Percentiles rank a stretch among this genome's conserved stretches.
Evolutionary conservation across 805 yeast genomes (phyloP).

Genomic region (Pichia nanzhaoensis): DNA sequence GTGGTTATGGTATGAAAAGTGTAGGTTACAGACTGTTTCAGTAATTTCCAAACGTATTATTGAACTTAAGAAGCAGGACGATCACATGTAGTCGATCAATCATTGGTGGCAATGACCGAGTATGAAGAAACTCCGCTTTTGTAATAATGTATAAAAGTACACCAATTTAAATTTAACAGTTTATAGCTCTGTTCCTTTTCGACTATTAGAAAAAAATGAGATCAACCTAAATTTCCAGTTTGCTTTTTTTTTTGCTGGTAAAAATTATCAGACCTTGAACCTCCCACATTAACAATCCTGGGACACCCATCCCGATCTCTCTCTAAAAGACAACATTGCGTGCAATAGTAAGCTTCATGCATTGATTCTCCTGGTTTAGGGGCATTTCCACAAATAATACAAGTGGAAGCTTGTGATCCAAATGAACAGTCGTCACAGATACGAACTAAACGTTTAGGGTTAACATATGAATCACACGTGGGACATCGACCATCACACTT

Average conservation of each 20-base stretch:
- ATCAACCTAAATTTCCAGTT: not conserved
- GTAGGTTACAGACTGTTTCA: constrained; percentile 29
- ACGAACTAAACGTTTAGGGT: constrained; percentile 58
- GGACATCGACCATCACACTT: constrained; percentile 93
- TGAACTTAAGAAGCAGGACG: not conserved
- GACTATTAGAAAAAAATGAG: too few relatives aligned
- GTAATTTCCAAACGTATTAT: constrained; percentile 11
- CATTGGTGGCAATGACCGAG: constrained; percentile 5
- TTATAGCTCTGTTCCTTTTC: too few relatives aligned
- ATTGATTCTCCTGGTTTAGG: constrained; percentile 39
- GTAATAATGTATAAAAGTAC: not conserved
- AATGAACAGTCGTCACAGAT: constrained; percentile 83
- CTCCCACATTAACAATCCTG: constrained; percentile 70
- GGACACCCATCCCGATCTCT: constrained; percentile 93
- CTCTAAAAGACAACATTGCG: constrained; percentile 75
- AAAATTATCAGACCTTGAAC: constrained; percentile 60
- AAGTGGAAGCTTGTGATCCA: constrained; percentile 55
- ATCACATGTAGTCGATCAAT: not conserved
- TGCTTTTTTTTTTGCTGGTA: constrained; percentile 45
- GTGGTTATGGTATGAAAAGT: constrained; percentile 50
- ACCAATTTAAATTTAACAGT: too few relatives aligned
- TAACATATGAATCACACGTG: constrained; percentile 77
- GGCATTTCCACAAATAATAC: constrained; percentile 65
- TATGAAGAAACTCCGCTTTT: constrained; percentile 1
- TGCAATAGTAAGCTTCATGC: constrained; percentile 73